Evolutionary conservation across 2,329 filamentous ascomycete genomes (phyloP).

Genomic region (Cladobotryum protrusum): DNA sequence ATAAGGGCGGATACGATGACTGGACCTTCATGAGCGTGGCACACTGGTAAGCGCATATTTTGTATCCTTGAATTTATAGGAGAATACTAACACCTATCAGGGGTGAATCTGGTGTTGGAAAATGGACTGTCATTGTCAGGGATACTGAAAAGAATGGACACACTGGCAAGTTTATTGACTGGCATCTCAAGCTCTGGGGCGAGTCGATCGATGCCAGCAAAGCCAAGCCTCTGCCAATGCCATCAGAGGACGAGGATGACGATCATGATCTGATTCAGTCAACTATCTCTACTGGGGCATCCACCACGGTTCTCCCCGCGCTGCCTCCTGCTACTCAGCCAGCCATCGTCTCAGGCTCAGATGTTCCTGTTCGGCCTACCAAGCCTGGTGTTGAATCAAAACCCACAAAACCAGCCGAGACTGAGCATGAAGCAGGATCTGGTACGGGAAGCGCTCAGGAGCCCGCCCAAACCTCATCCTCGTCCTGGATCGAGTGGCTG

Average conservation of each 20-base stretch:
- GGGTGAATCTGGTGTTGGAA: conserved; percentile 83
- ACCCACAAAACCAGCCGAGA: conserved; percentile 17
- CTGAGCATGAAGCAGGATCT: conserved; percentile 21
- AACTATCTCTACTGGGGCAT: conserved; percentile 31
- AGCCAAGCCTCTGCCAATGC: conserved; percentile 71
- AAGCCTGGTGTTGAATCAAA: conserved; percentile 27
- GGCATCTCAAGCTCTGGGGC: conserved; percentile 92
- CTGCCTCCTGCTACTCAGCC: conserved; percentile 39
- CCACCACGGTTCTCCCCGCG: conserved; percentile 42
- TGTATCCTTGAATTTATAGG: not conserved
- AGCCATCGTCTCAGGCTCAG: conserved; percentile 44
- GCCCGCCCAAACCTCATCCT: conserved; percentile 49
- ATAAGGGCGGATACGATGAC: conserved; percentile 68
- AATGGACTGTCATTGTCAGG: conserved; percentile 85
- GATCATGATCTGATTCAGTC: conserved; percentile 65
- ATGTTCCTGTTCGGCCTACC: conserved; percentile 59
- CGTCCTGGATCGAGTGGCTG: conserved; percentile 76
- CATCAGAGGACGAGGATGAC: conserved; percentile 74
- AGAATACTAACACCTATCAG: conserved; percentile 39
- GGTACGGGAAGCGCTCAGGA: conserved; percentile 25
- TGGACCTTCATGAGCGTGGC: conserved; percentile 99
- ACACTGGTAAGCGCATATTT: conserved; percentile 64
- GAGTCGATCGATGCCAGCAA: conserved; percentile 72
- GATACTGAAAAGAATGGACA: conserved; percentile 74
- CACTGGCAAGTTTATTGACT: conserved; percentile 77